Percentiles rank a stretch among this genome's conserved stretches.
Evolutionary conservation across 768 basidiomycete species (phyloP).

Genomic region (Rhizopogon vesiculosus): DNA sequence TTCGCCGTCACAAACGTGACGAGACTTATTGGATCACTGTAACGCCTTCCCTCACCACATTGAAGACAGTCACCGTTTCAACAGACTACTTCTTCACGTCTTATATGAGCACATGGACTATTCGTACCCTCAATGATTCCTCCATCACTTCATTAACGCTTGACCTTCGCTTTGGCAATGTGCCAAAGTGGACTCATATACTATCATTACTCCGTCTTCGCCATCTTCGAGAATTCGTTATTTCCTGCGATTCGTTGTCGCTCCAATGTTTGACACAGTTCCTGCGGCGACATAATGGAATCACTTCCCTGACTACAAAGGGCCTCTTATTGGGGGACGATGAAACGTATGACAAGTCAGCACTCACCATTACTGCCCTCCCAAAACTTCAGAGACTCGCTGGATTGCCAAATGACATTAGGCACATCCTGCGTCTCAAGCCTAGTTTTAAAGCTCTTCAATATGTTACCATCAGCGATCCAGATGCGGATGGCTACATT

Average conservation of each 20-base stretch:
- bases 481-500: conserved; percentile 1
- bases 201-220: neutral
- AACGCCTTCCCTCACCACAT: neutral
- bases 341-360: neutral
- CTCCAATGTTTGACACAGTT: neutral
- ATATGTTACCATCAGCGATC: neutral
- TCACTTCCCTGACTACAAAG: neutral
- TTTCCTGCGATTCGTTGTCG: neutral
- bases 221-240: neutral
- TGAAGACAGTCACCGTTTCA: neutral
- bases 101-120: neutral
- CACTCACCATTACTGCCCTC: neutral
- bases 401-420: neutral
- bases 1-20: neutral
- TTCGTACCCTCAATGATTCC: neutral
- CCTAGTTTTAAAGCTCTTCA: neutral
- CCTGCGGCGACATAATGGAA: neutral
- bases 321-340: neutral
- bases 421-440: neutral
- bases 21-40: neutral
- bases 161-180: neutral
- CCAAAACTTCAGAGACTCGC: neutral
- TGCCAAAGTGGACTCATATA: neutral
- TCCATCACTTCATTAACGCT: neutral
- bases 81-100: neutral